Conservation (phyloP, 2,329 filamentous ascomycete genomes). For the Cercospora berteroae region DNA sequence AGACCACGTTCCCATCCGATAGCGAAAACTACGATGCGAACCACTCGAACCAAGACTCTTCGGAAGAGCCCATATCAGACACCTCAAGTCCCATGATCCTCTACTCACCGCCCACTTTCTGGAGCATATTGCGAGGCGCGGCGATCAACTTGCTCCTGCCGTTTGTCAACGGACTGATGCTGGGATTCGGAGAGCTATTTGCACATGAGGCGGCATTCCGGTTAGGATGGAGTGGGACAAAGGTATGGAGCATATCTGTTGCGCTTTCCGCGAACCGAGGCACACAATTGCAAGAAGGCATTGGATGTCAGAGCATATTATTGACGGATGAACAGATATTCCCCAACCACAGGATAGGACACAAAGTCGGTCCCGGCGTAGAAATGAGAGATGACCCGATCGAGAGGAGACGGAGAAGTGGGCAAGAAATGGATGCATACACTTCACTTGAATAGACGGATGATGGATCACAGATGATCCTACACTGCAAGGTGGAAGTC, state of each 20-base stretch:
- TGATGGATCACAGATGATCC: background rate
- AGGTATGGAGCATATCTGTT: conserved; percentile 57
- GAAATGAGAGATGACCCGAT: conserved; percentile 70
- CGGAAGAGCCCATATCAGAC: conserved; percentile 60
- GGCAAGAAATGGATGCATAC: conserved; percentile 61
- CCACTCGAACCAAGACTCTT: conserved; percentile 49
- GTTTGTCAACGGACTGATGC: conserved; percentile 97
- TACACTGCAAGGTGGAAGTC: background rate
- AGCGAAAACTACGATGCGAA: conserved; percentile 74
- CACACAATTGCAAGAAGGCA: background rate
- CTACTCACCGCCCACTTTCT: conserved; percentile 84
- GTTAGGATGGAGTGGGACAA: conserved; percentile 89
- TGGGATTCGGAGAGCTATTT: conserved; percentile 95
- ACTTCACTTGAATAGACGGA: conserved; percentile 62
- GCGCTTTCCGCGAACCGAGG: background rate
- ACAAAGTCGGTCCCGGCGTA: conserved; percentile 75
- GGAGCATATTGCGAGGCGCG: conserved; percentile 79
- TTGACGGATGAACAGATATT: conserved; percentile 51
- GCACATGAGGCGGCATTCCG: conserved; percentile 93
- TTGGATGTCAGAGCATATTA: conserved; percentile 5
- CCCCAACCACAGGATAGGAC: conserved; percentile 58
- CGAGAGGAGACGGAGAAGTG: conserved; percentile 52
- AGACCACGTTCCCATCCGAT: conserved; percentile 76
- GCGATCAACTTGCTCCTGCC: conserved; percentile 95
- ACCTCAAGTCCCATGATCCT: conserved; percentile 70